Evolutionary conservation across 805 yeast species (phyloP).

Genomic region (Pichia nanzhaoensis): DNA sequence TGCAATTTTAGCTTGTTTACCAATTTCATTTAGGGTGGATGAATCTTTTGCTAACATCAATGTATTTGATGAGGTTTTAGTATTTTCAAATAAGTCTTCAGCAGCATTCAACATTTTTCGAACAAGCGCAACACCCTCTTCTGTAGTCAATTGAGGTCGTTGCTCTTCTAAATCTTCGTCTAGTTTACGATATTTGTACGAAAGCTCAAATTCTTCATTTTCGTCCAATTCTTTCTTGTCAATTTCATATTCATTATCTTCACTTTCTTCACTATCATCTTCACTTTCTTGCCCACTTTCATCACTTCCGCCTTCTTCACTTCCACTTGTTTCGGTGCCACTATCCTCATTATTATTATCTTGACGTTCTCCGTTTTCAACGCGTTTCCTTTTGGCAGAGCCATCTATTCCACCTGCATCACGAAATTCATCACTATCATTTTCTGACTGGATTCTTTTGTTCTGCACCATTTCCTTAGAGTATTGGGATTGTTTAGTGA

Average conservation of each 20-base stretch:
- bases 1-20: slow-evolving; percentile 58
- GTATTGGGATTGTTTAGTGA: too few species aligned
- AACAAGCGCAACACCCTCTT: slow-evolving; percentile 49
- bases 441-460: background rate
- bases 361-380: background rate
- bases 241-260: slow-evolving; percentile 3
- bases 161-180: slow-evolving; percentile 26
- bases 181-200: slow-evolving; percentile 22
- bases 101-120: slow-evolving; percentile 37
- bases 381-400: background rate
- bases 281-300: slow-evolving; percentile 5
- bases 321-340: background rate
- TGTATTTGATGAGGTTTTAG: slow-evolving; percentile 31
- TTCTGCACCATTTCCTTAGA: too few species aligned
- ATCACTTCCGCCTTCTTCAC: background rate
- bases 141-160: slow-evolving; percentile 47
- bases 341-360: background rate
- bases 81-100: slow-evolving; percentile 39
- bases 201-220: slow-evolving; percentile 19
- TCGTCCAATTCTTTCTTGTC: slow-evolving; percentile 12
- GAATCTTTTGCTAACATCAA: slow-evolving; percentile 57
- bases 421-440: background rate
- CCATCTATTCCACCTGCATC: background rate
- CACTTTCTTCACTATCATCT: slow-evolving; percentile 3
- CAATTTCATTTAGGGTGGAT: slow-evolving; percentile 51